Percentiles rank a stretch among this genome's conserved stretches.
Conservation (phyloP, 352 stramenopile genomes). For the Phytopythium ostracodes region DNA sequence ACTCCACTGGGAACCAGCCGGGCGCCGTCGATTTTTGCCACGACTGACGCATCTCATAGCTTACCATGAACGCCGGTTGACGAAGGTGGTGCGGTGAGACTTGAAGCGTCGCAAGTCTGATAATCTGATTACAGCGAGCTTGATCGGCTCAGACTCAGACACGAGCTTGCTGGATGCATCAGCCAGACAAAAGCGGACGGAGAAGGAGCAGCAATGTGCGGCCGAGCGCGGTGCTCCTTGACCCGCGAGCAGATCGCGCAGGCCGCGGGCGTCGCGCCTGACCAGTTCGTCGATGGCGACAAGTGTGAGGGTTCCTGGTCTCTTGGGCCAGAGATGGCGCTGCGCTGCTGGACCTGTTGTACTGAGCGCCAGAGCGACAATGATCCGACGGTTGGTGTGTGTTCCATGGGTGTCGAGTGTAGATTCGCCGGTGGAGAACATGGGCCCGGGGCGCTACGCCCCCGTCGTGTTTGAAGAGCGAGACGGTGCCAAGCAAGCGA, state of each 20-base stretch:
- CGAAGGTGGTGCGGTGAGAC: not conserved
- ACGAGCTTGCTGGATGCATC: not conserved
- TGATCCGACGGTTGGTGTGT: not conserved
- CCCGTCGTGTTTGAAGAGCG: conserved; percentile 41
- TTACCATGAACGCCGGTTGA: not conserved
- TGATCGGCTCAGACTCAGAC: not conserved
- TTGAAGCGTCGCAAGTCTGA: conserved; percentile 3
- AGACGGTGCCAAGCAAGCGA: not conserved
- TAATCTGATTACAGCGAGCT: not conserved
- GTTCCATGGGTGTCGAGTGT: not conserved
- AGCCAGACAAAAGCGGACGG: not conserved
- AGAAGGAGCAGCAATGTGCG: conserved; percentile 53
- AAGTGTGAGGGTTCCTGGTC: conserved; percentile 48
- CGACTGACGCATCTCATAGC: not conserved
- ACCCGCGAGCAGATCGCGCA: conserved; percentile 43
- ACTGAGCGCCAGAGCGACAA: not conserved
- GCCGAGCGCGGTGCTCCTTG: conserved; percentile 59
- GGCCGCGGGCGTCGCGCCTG: conserved; percentile 34
- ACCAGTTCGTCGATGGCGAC: conserved; percentile 62
- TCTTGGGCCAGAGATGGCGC: not conserved
- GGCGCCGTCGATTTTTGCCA: not conserved
- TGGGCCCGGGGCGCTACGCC: conserved; percentile 63
- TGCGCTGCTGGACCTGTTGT: not conserved
- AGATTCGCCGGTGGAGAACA: conserved; percentile 79
- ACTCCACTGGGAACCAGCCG: conserved; percentile 7